Evolutionary conservation across 2,329 filamentous ascomycete genomes (phyloP), one percentile per base, ranked within the genome.

Genomic region (Emmonsia crescens): DNA sequence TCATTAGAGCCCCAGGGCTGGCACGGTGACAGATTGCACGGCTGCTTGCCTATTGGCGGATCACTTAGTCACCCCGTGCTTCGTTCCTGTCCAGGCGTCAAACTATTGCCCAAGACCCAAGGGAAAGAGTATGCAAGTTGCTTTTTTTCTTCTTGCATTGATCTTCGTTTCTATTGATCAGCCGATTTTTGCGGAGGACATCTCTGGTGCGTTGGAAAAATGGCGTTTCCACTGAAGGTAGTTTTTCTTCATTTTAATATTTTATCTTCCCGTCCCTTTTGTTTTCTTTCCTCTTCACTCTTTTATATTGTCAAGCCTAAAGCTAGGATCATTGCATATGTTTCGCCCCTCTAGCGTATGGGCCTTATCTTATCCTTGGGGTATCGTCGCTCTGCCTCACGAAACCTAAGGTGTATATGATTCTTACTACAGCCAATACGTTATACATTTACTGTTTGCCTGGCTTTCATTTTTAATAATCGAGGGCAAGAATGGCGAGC

Each of bases 381-480:
- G 9, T n/a, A 2, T 46, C 27, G 16, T 33, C 4, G 14, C 40
- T 57, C n/a, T 46, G 40, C 14, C 21, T 19, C 9, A 31, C 55
- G 24, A 33, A 46, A 40, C 16, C 19, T 29, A 31, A 9, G n/a
- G 40, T 33, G 16, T 38, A 19, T 33, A 31, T 33, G 27, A 5
- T 31, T 46, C n/a, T 46, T 46, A 2, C 36, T 21, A 8, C 55
- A n/a, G 27, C 4, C n/a, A 40, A 61, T 62, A 48, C 29, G 46
- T 44, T 19, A n/a, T 24, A 27, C 29, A 44, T 21, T 49, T 31
- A 6, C 40, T 27, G 40, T 57, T 60, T 36, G 38, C 38, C 48
- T 60, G 40, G 59, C 61, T 38, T 57, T 24, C 57, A 48, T 56
- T 59, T 56, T 60, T 60, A 56, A 36, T 9, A 58, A 36, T 59